Conservation (phyloP, 148 eudicot genomes). For the Vaccinium myrtillus region DNA sequence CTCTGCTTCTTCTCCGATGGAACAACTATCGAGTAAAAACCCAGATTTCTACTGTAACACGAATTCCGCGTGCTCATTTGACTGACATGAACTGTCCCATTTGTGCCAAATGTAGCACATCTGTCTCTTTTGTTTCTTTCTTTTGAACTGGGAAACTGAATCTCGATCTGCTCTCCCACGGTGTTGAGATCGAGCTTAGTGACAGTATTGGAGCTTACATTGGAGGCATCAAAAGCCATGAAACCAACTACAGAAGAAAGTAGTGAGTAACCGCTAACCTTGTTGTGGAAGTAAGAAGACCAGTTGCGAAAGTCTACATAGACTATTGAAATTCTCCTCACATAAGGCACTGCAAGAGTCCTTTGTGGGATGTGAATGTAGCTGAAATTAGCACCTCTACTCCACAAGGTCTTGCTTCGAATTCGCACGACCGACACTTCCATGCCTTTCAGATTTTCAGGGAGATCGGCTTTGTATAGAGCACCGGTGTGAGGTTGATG, state of each 20-base stretch:
- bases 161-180: slow-evolving; percentile 20
- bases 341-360: slow-evolving; percentile 39
- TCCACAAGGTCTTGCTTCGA: slow-evolving; percentile 41
- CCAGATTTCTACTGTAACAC: slow-evolving; percentile 29
- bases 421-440: slow-evolving; percentile 23
- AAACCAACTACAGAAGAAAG: slow-evolving; percentile 35
- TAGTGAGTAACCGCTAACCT: slow-evolving; percentile 30
- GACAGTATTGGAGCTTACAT: slow-evolving; percentile 11
- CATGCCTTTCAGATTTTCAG: slow-evolving; percentile 35
- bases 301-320: slow-evolving; percentile 40
- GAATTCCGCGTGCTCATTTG: slow-evolving; percentile 15
- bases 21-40: slow-evolving; percentile 33
- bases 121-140: not conserved
- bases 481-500: slow-evolving; percentile 32
- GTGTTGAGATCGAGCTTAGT: slow-evolving; percentile 28
- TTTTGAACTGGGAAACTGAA: slow-evolving; percentile 19
- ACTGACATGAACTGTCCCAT: slow-evolving; percentile 23
- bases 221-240: slow-evolving; percentile 36
- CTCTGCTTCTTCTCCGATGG: slow-evolving; percentile 26
- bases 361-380: slow-evolving; percentile 34
- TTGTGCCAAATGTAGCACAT: slow-evolving; percentile 32
- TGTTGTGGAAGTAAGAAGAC: slow-evolving; percentile 38
- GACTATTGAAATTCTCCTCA: slow-evolving; percentile 31
- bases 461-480: slow-evolving; percentile 27
- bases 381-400: slow-evolving; percentile 37